A percentile compares a stretch with the other conserved stretches of the same genome.
Conservation (phyloP, 805 yeast species). For the Candida germanica region DNA sequence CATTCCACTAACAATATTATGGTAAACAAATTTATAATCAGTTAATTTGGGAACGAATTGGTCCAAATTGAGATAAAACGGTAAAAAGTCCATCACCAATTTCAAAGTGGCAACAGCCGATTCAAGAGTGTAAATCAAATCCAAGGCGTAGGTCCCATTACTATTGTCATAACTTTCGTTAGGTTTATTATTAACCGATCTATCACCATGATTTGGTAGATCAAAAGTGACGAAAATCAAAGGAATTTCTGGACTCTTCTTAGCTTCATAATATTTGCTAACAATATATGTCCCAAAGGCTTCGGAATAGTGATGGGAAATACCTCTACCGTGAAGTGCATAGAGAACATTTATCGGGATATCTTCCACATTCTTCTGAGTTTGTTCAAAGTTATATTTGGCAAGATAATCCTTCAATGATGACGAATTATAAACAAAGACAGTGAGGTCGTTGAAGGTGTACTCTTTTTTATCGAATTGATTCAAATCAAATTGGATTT, state of each 20-base stretch:
- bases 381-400: slow-evolving; percentile 11
- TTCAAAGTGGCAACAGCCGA: slow-evolving; percentile 46
- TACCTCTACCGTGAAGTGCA: slow-evolving; percentile 46
- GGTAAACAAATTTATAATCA: slow-evolving; percentile 21
- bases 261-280: slow-evolving; percentile 22
- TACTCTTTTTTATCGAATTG: not conserved
- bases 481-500: not conserved
- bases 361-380: slow-evolving; percentile 12
- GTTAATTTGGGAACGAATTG: not conserved
- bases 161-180: slow-evolving; percentile 48
- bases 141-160: slow-evolving; percentile 48
- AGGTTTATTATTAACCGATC: slow-evolving; percentile 31
- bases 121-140: slow-evolving; percentile 48
- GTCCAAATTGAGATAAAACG: slow-evolving; percentile 36
- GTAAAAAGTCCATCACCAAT: slow-evolving; percentile 43
- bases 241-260: slow-evolving; percentile 19
- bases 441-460: slow-evolving; percentile 10
- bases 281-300: slow-evolving; percentile 38
- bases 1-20: slow-evolving; percentile 45
- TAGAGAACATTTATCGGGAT: slow-evolving; percentile 41
- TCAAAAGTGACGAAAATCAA: slow-evolving; percentile 52
- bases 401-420: slow-evolving; percentile 24
- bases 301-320: slow-evolving; percentile 36
- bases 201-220: slow-evolving; percentile 53
- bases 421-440: slow-evolving; percentile 42